Percentiles rank a stretch among this genome's conserved stretches.
These are phyloP conservation scores for Aspergillus campestris DNA, from an alignment of 495 filamentous ascomycete species.

Conservation along the genomic window DNA sequence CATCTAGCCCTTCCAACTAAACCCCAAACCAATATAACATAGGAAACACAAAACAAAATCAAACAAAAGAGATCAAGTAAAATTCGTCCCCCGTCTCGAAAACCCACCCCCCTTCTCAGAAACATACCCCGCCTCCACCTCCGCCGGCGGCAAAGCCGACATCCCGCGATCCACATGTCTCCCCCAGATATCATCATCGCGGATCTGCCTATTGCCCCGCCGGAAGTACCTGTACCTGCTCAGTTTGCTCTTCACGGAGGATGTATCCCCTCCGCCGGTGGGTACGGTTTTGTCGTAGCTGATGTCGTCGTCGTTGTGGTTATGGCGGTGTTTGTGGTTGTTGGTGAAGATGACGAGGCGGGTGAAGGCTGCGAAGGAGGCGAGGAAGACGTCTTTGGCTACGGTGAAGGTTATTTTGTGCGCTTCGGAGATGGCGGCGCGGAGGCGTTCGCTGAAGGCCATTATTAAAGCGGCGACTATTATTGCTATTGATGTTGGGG, in stretches of 20 bases:
- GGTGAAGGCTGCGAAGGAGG: slow-evolving; percentile 7
- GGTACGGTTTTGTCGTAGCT: neutral
- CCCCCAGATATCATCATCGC: slow-evolving; percentile 31
- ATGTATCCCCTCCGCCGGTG: slow-evolving; percentile 1
- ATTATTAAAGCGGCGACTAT: slow-evolving; percentile 35
- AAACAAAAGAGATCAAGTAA: too few species aligned
- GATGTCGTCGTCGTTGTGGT: too few species aligned
- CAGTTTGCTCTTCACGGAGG: slow-evolving; percentile 5
- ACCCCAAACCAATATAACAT: too few species aligned
- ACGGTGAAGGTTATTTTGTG: slow-evolving; percentile 21
- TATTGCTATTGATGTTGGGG: slow-evolving; percentile 30
- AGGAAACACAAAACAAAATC: too few species aligned
- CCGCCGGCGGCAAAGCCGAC: slow-evolving; percentile 9
- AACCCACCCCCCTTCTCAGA: neutral
- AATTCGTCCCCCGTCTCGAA: too few species aligned
- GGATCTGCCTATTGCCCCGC: slow-evolving; percentile 10
- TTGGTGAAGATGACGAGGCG: too few species aligned
- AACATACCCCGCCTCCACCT: slow-evolving; percentile 3
- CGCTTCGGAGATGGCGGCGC: slow-evolving; percentile 18
- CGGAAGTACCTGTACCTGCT: slow-evolving; percentile 20
- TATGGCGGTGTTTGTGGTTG: too few species aligned
- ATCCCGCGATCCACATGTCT: slow-evolving; percentile 15
- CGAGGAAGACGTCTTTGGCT: slow-evolving; percentile 17
- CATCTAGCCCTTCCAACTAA: too few species aligned
- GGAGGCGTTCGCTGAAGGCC: slow-evolving; percentile 34